phyloP scores from a whole-genome alignment of 1,139 yeast species.

The Suhomyces yuchorum region DNA sequence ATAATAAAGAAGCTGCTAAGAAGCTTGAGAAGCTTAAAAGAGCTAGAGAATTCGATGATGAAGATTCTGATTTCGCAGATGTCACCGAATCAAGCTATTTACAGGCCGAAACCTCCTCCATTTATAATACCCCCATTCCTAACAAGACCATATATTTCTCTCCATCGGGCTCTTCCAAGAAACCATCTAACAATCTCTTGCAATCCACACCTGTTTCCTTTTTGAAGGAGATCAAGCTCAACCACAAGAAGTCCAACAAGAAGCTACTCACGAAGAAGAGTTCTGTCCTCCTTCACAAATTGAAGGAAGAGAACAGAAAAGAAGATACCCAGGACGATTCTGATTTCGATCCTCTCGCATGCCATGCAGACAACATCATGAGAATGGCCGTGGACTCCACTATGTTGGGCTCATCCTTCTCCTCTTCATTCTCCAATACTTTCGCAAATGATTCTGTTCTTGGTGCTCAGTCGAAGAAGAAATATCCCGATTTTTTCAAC shows the following conservation, averaged over 20 bases:
- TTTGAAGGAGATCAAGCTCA: constrained; percentile 17
- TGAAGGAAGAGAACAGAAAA: constrained; percentile 5
- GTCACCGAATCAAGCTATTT: constrained; percentile 14
- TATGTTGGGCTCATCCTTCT: constrained; percentile 46
- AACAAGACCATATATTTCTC: constrained; percentile 37
- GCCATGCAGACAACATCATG: constrained; percentile 51
- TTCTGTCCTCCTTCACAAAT: constrained; percentile 16
- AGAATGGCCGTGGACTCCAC: constrained; percentile 54
- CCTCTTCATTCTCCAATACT: constrained; percentile 37
- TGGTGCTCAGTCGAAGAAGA: constrained; percentile 20
- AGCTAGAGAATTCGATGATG: constrained; percentile 13
- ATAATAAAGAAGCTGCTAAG: neutral
- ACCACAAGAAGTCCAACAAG: constrained; percentile 17
- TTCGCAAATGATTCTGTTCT: constrained; percentile 37
- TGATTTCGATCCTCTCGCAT: constrained; percentile 46
- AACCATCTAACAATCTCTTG: constrained; percentile 16
- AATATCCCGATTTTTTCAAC: constrained; percentile 19
- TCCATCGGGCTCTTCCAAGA: constrained; percentile 30
- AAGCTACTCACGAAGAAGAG: constrained; percentile 25
- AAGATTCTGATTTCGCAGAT: constrained; percentile 10
- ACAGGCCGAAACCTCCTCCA: constrained; percentile 21
- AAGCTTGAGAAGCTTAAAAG: constrained; percentile 11
- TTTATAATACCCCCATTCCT: constrained; percentile 32
- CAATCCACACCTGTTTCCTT: constrained; percentile 32
- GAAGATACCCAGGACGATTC: constrained; percentile 23